Percentiles rank a stretch among this genome's conserved stretches.
Conservation (phyloP, 2,329 filamentous ascomycete genomes). For the Chaetomium sp. region DNA sequence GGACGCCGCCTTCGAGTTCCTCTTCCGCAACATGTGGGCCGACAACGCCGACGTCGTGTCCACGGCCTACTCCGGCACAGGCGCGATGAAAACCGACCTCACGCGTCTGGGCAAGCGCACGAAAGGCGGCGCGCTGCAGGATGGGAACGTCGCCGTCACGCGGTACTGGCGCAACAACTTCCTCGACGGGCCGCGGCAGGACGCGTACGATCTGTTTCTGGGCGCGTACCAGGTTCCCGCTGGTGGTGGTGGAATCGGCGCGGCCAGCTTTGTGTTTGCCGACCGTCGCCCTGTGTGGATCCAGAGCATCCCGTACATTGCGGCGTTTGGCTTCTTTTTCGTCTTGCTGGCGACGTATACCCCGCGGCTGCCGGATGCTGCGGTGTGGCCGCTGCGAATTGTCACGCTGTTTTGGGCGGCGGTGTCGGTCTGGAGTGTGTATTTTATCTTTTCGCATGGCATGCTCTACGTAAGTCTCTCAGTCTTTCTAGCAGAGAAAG, state of each 20-base stretch:
- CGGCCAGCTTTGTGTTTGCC: constrained; percentile 62
- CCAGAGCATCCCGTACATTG: constrained; percentile 87
- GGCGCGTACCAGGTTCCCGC: constrained; percentile 74
- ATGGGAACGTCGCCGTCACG: constrained; percentile 80
- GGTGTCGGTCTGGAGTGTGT: constrained; percentile 62
- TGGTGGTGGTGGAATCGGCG: constrained; percentile 63
- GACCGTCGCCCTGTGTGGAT: constrained; percentile 82
- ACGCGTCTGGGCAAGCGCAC: constrained; percentile 90
- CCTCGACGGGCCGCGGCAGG: constrained; percentile 84
- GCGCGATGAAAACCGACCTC: constrained; percentile 95
- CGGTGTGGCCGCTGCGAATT: constrained; percentile 72
- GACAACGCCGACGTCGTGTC: constrained; percentile 97
- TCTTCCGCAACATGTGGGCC: constrained; percentile 97
- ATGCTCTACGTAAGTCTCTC: constrained; percentile 78
- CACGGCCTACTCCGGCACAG: constrained; percentile 87
- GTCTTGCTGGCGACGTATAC: constrained; percentile 70
- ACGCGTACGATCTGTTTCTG: constrained; percentile 91
- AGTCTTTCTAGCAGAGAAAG: too few species aligned
- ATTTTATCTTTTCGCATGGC: constrained; percentile 77
- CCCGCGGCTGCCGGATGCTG: constrained; percentile 61
- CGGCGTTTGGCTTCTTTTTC: constrained; percentile 81
- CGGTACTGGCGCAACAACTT: constrained; percentile 95
- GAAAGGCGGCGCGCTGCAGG: constrained; percentile 74
- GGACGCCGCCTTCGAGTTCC: constrained; percentile 73
- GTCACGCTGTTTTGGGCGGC: constrained; percentile 74